A percentile compares a stretch with the other conserved stretches of the same genome.
Conservation (phyloP, 805 yeast genomes). For the Candida lessepsii region DNA sequence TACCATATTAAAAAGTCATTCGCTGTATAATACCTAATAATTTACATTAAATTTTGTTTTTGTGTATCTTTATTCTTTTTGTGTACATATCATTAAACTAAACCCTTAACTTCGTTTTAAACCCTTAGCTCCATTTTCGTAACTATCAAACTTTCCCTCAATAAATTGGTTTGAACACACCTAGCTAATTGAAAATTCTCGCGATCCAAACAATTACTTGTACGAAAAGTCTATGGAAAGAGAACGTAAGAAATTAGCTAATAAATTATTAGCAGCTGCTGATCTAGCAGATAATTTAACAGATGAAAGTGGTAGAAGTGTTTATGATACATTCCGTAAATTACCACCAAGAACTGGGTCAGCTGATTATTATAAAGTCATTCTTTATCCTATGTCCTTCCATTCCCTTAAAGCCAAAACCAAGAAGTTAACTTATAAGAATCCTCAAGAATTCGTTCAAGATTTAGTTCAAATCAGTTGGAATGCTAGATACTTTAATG, state of each 20-base stretch:
- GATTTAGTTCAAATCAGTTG: slow-evolving; percentile 84
- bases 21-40: slow-evolving; percentile 8
- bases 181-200: slow-evolving; percentile 5
- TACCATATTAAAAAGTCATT: slow-evolving; percentile 3
- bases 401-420: slow-evolving; percentile 47
- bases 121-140: too few species aligned
- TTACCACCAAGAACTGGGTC: slow-evolving; percentile 71
- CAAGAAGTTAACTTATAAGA: slow-evolving; percentile 38
- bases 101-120: too few species aligned
- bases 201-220: too few species aligned
- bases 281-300: slow-evolving; percentile 41
- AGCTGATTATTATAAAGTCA: slow-evolving; percentile 77
- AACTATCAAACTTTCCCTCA: too few species aligned
- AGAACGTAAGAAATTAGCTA: slow-evolving; percentile 37
- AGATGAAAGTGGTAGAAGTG: slow-evolving; percentile 43
- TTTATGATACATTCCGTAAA: slow-evolving; percentile 60
- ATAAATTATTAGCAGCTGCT: slow-evolving; percentile 29
- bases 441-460: slow-evolving; percentile 65
- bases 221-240: too few species aligned
- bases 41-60: not conserved
- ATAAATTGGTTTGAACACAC: not conserved
- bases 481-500: slow-evolving; percentile 87
- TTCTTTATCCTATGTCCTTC: slow-evolving; percentile 79
- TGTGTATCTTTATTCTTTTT: too few species aligned
- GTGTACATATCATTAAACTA: too few species aligned